Evolutionary conservation across 164 flowering plant genomes (phyloP), one percentile per base, ranked within the genome.

Genomic region (Paratinospora sagittata): DNA sequence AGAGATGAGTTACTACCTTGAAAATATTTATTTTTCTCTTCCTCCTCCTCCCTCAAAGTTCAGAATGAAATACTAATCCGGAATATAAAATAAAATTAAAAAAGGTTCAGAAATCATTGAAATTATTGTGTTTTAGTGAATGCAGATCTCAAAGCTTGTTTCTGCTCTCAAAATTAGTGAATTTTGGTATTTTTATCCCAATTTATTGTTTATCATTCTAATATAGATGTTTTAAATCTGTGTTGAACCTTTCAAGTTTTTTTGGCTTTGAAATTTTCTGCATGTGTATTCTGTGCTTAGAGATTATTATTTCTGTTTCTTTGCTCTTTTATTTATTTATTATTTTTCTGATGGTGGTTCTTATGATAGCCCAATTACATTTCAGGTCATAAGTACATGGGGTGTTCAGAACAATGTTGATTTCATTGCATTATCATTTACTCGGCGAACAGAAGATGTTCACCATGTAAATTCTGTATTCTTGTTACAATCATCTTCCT

Each of bases 311-410:
- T 49, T 49, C 57, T 49, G 19, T 49, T 8, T 49, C 39, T 17
- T 49, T 57, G 27, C 23, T 60, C 30, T 4, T 30, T n/a, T n/a
- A n/a, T n/a, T n/a, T n/a, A n/a, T n/a, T n/a, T n/a, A n/a, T n/a
- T n/a, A 30, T 19, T 36, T 47, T n/a, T 24, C 9, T 36, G 12
- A 6, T 24, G 33, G 47, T 63, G 57, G 24, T n/a, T 33, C 3
- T 68, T 30, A 52, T 70, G 45, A 70, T 64, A 21, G 26, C 1
- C 12, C 58, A 12, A 27, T 70, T 41, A 27, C 8, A 61, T 72
- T 78, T 78, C 82, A 94, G 98, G 92, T 87, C n/a, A 87, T 94
- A 67, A 88, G 89, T 67, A 81, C 92, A 12, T 94, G 98, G 98
- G 98, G 98, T 76, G 86, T 85, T 60, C 65, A 82, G 66, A 92